Evolutionary conservation across 148 eudicot genomes (phyloP).

Genomic region (Rhododendron kiyosumense): DNA sequence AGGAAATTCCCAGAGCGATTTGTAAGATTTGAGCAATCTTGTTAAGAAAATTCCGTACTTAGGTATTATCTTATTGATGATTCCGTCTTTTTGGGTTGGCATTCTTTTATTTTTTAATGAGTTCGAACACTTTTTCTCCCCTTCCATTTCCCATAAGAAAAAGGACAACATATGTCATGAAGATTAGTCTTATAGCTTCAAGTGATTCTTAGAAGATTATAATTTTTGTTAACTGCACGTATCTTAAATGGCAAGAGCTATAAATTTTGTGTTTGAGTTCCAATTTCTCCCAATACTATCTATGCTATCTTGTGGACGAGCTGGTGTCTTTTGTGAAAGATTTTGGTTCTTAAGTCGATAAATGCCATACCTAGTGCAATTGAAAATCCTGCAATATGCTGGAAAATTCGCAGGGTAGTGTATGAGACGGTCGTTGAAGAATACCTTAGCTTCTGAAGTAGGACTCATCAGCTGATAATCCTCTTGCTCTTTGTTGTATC

Average conservation of each 20-base stretch:
- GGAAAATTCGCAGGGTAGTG: background rate
- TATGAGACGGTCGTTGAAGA: background rate
- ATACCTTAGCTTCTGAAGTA: slow-evolving; percentile 6
- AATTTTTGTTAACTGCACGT: background rate
- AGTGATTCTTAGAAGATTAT: background rate
- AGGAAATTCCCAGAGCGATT: background rate
- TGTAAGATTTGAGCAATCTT: background rate
- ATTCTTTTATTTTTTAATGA: background rate
- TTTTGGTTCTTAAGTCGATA: background rate
- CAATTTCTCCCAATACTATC: background rate
- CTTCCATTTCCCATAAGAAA: background rate
- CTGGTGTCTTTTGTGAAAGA: background rate
- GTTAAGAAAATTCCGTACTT: background rate
- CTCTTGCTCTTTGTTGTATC: slow-evolving; percentile 7
- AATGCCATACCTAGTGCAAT: background rate
- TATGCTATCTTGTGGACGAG: background rate
- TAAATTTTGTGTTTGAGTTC: background rate
- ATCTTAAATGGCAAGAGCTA: background rate
- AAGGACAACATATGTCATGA: background rate
- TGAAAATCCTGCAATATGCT: background rate
- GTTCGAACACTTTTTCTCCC: background rate
- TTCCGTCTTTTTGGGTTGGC: background rate
- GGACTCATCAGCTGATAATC: slow-evolving; percentile 6
- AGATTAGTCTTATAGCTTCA: background rate
- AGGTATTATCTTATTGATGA: background rate